These are phyloP conservation scores for Draba incana DNA, from an alignment of 345 rosid genomes.

Conservation along the genomic window DNA sequence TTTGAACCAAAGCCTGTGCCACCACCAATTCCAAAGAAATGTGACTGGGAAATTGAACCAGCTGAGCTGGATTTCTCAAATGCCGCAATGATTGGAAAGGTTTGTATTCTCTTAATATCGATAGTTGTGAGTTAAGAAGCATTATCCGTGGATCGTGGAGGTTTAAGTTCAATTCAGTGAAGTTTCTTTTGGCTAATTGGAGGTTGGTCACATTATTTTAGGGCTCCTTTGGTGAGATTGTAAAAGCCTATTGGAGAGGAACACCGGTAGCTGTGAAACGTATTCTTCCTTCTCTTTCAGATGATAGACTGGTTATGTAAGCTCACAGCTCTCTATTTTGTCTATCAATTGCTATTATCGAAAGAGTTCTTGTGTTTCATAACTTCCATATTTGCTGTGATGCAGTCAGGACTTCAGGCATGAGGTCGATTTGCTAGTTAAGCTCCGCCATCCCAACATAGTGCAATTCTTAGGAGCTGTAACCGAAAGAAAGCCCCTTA, in stretches of 20 bases:
- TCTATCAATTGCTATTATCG: not conserved
- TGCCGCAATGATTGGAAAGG: slow-evolving; percentile 86
- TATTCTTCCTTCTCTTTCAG: slow-evolving; percentile 96
- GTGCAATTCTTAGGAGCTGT: slow-evolving; percentile 99
- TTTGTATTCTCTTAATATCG: slow-evolving; percentile 32
- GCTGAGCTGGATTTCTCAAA: slow-evolving; percentile 90
- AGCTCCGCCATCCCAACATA: slow-evolving; percentile 99
- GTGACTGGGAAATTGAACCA: slow-evolving; percentile 99
- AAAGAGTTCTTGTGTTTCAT: slow-evolving; percentile 5
- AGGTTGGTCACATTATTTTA: slow-evolving; percentile 38
- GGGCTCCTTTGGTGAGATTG: slow-evolving; percentile 99
- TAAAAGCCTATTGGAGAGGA: slow-evolving; percentile 95
- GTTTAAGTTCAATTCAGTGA: not conserved
- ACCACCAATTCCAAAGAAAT: slow-evolving; percentile 93
- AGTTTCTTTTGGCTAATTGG: slow-evolving; percentile 36
- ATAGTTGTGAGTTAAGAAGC: not conserved
- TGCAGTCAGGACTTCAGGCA: slow-evolving; percentile 99
- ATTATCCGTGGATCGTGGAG: not conserved
- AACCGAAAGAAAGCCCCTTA: slow-evolving; percentile 98
- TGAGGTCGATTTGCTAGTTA: slow-evolving; percentile 94
- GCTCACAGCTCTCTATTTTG: slow-evolving; percentile 30
- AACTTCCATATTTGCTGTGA: slow-evolving; percentile 14
- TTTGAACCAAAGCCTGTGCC: slow-evolving; percentile 96
- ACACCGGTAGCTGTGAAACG: slow-evolving; percentile 98
- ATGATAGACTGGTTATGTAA: slow-evolving; percentile 98